phyloP scores from a whole-genome alignment of 1,284 basidiomycete species.

The Cryptococcus neoformans region DNA sequence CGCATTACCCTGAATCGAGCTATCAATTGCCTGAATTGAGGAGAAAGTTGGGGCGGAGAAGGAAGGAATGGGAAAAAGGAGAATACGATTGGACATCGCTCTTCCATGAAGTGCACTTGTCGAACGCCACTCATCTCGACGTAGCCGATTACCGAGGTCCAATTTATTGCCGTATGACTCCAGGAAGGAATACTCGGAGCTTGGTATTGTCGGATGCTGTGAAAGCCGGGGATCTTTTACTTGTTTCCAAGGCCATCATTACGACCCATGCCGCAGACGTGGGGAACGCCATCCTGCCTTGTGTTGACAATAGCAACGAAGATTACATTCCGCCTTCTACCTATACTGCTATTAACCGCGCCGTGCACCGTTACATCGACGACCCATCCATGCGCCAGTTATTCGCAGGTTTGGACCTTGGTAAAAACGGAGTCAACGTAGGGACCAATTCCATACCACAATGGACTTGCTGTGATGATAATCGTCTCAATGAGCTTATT shows the following conservation, averaged over 20 bases:
- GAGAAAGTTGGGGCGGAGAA: background rate
- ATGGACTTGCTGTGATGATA: background rate
- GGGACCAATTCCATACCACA: background rate
- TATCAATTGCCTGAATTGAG: background rate
- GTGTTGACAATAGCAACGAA: background rate
- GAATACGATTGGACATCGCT: constrained; percentile 5
- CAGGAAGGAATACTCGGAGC: background rate
- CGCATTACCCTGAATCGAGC: background rate
- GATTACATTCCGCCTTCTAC: background rate
- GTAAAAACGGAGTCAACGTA: background rate
- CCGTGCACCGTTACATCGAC: constrained; percentile 4
- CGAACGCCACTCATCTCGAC: background rate
- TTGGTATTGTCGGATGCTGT: constrained; percentile 5
- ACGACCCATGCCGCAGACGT: background rate
- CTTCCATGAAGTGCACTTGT: background rate
- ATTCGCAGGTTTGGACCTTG: background rate
- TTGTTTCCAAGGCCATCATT: constrained; percentile 4
- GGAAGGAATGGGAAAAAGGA: background rate
- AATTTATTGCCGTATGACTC: background rate
- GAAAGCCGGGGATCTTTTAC: constrained; percentile 8
- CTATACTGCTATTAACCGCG: background rate
- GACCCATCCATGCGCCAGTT: background rate
- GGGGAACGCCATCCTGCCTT: background rate
- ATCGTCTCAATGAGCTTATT: background rate
- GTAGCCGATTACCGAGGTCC: constrained; percentile 10